Evolutionary conservation across 441 rosid species (phyloP).

Genomic region (Gossypium gossypioides): DNA sequence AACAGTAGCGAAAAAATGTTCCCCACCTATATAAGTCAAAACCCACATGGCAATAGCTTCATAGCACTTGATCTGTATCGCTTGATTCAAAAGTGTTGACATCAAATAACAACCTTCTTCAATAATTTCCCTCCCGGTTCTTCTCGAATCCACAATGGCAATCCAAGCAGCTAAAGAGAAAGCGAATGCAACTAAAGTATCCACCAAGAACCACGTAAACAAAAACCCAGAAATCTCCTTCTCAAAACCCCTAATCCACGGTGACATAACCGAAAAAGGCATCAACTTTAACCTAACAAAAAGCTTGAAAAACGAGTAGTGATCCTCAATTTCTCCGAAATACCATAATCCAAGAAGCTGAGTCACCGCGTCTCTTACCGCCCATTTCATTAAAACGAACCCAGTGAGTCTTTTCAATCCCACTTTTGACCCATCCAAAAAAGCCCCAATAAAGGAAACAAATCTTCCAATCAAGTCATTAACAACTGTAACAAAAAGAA

Average conservation of each 20-base stretch:
- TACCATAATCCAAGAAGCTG: conserved; percentile 87
- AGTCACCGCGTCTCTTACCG: conserved; percentile 76
- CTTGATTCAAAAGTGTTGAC: conserved; percentile 57
- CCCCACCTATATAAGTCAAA: conserved; percentile 42
- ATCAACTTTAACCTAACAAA: conserved; percentile 78
- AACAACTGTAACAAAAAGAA: conserved; percentile 56
- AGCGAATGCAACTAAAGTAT: conserved; percentile 48
- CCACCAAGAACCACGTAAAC: conserved; percentile 68
- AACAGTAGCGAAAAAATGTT: conserved; percentile 37
- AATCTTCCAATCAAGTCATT: conserved; percentile 60
- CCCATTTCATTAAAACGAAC: conserved; percentile 81
- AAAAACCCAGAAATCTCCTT: conserved; percentile 77
- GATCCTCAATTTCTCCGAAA: conserved; percentile 80
- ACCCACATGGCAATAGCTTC: conserved; percentile 68
- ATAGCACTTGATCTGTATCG: conserved; percentile 63
- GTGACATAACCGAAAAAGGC: conserved; percentile 79
- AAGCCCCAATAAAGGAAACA: conserved; percentile 38
- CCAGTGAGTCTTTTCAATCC: conserved; percentile 85
- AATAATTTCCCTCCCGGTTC: conserved; percentile 75
- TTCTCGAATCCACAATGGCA: conserved; percentile 68
- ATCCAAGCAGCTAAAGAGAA: conserved; percentile 82
- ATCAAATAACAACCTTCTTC: conserved; percentile 76
- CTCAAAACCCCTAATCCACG: conserved; percentile 74
- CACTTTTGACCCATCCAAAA: conserved; percentile 69
- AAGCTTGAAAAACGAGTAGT: conserved; percentile 70